Evolutionary conservation across 768 basidiomycete species (phyloP).

Genomic region (Crassisporium funariophilum): DNA sequence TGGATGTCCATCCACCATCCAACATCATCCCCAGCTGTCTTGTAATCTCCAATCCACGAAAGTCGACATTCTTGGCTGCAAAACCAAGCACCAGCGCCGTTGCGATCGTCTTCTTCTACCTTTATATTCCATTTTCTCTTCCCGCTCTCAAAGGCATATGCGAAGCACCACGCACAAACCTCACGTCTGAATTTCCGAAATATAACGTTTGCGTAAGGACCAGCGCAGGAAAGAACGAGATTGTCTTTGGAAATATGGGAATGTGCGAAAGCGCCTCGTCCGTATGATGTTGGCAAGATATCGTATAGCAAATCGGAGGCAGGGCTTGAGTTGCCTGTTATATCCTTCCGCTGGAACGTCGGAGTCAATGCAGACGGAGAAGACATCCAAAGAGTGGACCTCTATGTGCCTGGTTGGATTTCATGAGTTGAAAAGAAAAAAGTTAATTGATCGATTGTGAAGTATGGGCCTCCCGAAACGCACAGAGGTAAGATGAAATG

Average conservation of each 20-base stretch:
- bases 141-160: slow-evolving; percentile 55
- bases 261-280: slow-evolving; percentile 54
- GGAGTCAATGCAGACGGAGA: no score
- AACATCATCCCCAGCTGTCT: slow-evolving; percentile 14
- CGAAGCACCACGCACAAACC: slow-evolving; percentile 67
- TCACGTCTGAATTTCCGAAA: slow-evolving; percentile 67
- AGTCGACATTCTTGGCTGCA: slow-evolving; percentile 52
- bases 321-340: background rate
- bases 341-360: no score
- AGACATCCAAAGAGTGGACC: no score
- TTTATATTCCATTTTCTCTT: slow-evolving; percentile 47
- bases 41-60: slow-evolving; percentile 40
- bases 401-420: no score
- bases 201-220: slow-evolving; percentile 59
- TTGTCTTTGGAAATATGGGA: slow-evolving; percentile 43
- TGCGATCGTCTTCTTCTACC: slow-evolving; percentile 13
- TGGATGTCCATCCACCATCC: slow-evolving; percentile 21
- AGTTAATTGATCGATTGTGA: no score
- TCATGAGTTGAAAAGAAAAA: no score
- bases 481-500: no score
- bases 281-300: slow-evolving; percentile 40
- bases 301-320: slow-evolving; percentile 18
- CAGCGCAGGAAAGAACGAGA: slow-evolving; percentile 43
- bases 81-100: slow-evolving; percentile 53
- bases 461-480: no score